These are phyloP conservation scores for Filobasidium floriforme DNA, from an alignment of 768 basidiomycete genomes.

Conservation along the genomic window DNA sequence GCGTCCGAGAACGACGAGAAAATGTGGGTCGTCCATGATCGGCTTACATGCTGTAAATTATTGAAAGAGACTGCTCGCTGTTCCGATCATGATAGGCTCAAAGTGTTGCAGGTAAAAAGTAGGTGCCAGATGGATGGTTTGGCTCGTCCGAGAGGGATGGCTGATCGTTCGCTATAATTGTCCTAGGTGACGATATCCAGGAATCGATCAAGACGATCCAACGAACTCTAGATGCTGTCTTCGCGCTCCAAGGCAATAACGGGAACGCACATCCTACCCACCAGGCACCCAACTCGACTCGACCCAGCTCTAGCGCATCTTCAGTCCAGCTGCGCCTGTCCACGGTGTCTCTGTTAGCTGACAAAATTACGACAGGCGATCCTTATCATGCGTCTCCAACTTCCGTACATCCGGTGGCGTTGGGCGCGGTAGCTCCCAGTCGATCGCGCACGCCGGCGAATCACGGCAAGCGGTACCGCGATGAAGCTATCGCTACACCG, in stretches of 20 bases:
- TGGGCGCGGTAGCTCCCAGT: not conserved
- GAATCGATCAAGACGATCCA: constrained; percentile 76
- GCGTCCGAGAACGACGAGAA: constrained; percentile 59
- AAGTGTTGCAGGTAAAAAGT: too few species aligned
- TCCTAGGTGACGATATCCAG: constrained; percentile 56
- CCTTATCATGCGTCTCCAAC: not conserved
- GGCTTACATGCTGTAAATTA: not conserved
- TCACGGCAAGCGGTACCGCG: not conserved
- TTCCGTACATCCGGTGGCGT: too few species aligned
- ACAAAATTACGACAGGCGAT: not conserved
- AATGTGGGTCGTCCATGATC: constrained; percentile 45
- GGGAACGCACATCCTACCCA: not conserved
- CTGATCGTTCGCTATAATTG: not conserved
- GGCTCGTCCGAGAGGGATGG: not conserved
- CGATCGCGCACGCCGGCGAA: not conserved
- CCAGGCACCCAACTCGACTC: not conserved
- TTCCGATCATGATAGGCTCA: too few species aligned
- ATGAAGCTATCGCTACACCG: not conserved
- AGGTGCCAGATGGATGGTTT: not conserved
- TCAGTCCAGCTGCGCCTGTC: not conserved
- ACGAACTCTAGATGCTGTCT: constrained; percentile 50
- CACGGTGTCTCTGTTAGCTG: not conserved
- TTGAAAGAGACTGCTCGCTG: not conserved
- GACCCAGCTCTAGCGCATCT: not conserved
- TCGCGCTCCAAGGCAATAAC: not conserved